These are phyloP conservation scores for Lantana camara DNA, from an alignment of 257 asterid genomes.

Conservation along the genomic window DNA sequence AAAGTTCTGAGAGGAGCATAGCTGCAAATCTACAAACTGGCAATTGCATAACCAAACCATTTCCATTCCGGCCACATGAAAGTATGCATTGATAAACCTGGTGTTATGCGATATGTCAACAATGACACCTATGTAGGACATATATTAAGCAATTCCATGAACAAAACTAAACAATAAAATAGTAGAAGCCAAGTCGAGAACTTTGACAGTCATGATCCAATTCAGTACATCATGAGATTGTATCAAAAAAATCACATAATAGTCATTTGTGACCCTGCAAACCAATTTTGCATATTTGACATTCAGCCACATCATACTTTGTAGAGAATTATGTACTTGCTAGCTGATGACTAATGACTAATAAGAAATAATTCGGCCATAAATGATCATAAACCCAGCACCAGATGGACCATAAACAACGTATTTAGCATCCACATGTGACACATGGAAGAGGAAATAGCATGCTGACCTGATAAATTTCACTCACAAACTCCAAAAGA, in stretches of 20 bases:
- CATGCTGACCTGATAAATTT: conserved; percentile 79
- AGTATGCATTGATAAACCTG: not conserved
- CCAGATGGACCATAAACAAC: conserved; percentile 15
- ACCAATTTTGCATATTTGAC: conserved; percentile 11
- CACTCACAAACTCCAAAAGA: conserved; percentile 92
- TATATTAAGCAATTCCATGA: not conserved
- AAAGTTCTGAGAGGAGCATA: not conserved
- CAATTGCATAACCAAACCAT: not conserved
- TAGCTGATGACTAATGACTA: not conserved
- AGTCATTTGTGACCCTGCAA: conserved; percentile 3
- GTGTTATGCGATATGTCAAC: conserved; percentile 5
- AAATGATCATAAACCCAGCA: conserved; percentile 13
- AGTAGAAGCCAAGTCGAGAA: conserved; percentile 1
- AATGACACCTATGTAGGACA: not conserved
- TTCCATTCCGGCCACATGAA: not conserved
- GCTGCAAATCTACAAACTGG: not conserved
- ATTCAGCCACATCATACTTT: conserved; percentile 22
- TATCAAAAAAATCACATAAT: not conserved
- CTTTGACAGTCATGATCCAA: conserved; percentile 2
- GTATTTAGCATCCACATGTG: not conserved
- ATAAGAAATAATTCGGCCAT: conserved; percentile 8
- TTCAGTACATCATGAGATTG: conserved; percentile 14
- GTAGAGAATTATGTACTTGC: not conserved
- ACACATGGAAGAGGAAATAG: conserved; percentile 18
- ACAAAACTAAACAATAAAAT: not conserved